Conservation (phyloP, 768 basidiomycete species). For the Mycena chlorophos region DNA sequence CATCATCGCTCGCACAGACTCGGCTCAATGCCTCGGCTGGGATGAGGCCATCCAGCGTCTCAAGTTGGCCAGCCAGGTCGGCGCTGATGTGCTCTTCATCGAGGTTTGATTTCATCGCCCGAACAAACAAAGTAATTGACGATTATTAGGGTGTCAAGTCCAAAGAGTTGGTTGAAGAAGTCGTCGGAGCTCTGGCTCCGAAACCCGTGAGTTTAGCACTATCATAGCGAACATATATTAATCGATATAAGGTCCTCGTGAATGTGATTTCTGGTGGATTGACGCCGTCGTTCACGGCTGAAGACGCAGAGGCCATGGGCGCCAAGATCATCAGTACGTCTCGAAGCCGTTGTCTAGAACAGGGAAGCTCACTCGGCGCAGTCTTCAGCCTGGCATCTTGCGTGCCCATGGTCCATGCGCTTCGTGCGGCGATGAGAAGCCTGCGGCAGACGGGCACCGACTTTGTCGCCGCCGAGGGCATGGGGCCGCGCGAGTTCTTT, state of each 20-base stretch:
- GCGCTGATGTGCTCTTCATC: constrained; percentile 81
- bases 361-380: too few species aligned
- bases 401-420: constrained; percentile 75
- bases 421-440: constrained; percentile 73
- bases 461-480: constrained; percentile 55
- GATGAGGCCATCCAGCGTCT: constrained; percentile 69
- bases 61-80: constrained; percentile 68
- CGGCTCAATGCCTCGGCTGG: constrained; percentile 77
- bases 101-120: constrained; percentile 32
- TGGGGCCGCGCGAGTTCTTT: constrained; percentile 79
- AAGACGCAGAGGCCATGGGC: constrained; percentile 69
- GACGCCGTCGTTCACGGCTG: constrained; percentile 69
- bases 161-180: constrained; percentile 59
- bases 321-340: constrained; percentile 77
- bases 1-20: constrained; percentile 75
- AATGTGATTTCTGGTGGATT: constrained; percentile 82
- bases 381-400: constrained; percentile 78
- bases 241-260: constrained; percentile 55
- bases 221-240: not conserved
- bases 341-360: too few species aligned
- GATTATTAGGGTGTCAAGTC: constrained; percentile 56
- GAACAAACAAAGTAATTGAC: not conserved
- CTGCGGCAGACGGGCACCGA: constrained; percentile 80
- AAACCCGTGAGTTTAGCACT: constrained; percentile 52
- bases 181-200: constrained; percentile 67